Evolutionary conservation across 2,329 filamentous ascomycete genomes (phyloP).

Genomic region (Helminthosporium solani): DNA sequence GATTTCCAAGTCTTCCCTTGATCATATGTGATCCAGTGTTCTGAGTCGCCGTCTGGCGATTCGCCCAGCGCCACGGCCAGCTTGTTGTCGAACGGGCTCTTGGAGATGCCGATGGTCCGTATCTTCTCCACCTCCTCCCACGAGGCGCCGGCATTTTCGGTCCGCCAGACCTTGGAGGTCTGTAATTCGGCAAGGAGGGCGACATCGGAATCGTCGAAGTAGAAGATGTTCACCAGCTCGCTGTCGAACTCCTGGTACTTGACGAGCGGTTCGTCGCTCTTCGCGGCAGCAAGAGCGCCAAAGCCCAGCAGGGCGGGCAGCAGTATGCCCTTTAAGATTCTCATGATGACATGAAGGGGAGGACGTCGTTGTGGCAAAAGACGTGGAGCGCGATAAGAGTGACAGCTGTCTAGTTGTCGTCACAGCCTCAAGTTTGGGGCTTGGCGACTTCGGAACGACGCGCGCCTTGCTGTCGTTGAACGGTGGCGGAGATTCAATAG

Average conservation of each 20-base stretch:
- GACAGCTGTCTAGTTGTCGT: conserved; percentile 40
- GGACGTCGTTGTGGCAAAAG: conserved; percentile 12
- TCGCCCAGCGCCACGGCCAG: conserved; percentile 79
- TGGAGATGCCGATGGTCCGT: conserved; percentile 61
- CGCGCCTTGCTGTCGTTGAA: conserved; percentile 3
- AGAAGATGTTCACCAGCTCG: conserved; percentile 70
- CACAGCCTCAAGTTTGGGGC: conserved; percentile 35
- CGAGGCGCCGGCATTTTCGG: conserved; percentile 73
- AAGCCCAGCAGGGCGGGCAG: conserved; percentile 55
- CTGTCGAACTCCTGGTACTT: conserved; percentile 65
- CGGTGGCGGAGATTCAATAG: background rate
- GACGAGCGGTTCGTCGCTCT: conserved; percentile 67
- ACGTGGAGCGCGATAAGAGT: conserved; percentile 9
- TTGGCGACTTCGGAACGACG: conserved; percentile 36
- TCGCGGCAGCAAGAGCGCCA: conserved; percentile 41
- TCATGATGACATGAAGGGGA: conserved; percentile 42
- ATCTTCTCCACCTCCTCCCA: conserved; percentile 70
- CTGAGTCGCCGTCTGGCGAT: conserved; percentile 43
- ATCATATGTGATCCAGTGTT: conserved; percentile 82
- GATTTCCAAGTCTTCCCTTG: conserved; percentile 76
- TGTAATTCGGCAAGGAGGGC: conserved; percentile 70
- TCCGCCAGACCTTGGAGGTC: conserved; percentile 70
- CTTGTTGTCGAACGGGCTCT: conserved; percentile 76
- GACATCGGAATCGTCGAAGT: conserved; percentile 87
- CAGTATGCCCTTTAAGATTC: conserved; percentile 44